A percentile compares a stretch with the other conserved stretches of the same genome.
These are phyloP conservation scores for Phytophthora niederhauseri DNA, from an alignment of 352 stramenopile species.

Conservation along the genomic window DNA sequence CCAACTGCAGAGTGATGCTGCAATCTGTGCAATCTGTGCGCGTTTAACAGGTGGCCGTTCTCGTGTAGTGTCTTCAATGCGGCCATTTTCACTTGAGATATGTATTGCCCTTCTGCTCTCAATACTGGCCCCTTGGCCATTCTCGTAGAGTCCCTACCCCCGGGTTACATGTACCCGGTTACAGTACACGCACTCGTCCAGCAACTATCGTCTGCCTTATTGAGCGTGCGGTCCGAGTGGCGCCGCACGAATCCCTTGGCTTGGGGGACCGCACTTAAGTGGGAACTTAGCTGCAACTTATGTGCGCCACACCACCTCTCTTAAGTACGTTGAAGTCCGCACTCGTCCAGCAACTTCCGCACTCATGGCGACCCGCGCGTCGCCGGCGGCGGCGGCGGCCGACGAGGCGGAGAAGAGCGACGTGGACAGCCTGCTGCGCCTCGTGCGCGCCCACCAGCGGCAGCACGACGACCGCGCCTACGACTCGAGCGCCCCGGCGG, in stretches of 20 bases:
- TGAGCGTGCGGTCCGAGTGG: slow-evolving; percentile 24
- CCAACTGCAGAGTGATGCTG: no score
- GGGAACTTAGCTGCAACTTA: no score
- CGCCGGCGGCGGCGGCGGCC: neutral
- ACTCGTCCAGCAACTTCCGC: slow-evolving; percentile 9
- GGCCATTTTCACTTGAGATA: neutral
- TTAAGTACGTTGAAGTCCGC: slow-evolving; percentile 28
- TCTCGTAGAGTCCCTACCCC: no score
- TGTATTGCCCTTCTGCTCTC: no score
- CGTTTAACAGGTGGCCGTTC: no score
- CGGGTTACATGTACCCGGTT: no score
- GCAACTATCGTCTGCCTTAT: no score
- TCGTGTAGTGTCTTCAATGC: no score
- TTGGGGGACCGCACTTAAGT: neutral
- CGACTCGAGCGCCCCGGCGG: slow-evolving; percentile 37
- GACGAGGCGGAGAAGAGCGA: slow-evolving; percentile 56
- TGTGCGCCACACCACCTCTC: neutral
- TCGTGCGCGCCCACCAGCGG: slow-evolving; percentile 52
- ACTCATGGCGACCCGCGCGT: slow-evolving; percentile 1
- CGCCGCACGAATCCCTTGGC: slow-evolving; percentile 23
- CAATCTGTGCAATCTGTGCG: no score
- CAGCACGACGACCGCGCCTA: slow-evolving; percentile 54
- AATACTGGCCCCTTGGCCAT: no score
- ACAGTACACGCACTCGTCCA: no score
- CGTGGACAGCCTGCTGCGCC: slow-evolving; percentile 47